phyloP scores from a whole-genome alignment of 768 basidiomycete genomes.

The Pholiota molesta region DNA sequence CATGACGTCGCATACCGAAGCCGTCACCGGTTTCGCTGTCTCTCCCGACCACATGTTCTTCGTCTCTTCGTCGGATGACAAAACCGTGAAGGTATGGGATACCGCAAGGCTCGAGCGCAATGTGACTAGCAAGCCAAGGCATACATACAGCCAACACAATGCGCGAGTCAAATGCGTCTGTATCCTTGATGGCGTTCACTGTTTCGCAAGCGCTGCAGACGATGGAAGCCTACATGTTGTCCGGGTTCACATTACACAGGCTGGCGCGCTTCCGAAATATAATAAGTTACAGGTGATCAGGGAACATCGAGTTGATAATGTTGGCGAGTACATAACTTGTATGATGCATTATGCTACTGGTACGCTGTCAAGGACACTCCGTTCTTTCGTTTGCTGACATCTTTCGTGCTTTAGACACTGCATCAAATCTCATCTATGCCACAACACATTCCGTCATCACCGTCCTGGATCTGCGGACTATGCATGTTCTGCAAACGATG shows the following conservation, averaged over 20 bases:
- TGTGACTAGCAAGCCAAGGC: constrained; percentile 44
- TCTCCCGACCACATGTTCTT: constrained; percentile 97
- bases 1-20: constrained; percentile 79
- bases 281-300: constrained; percentile 78
- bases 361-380: constrained; percentile 30
- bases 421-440: constrained; percentile 84
- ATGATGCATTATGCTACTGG: constrained; percentile 84
- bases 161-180: constrained; percentile 72
- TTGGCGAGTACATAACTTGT: constrained; percentile 81
- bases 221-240: constrained; percentile 86
- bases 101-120: constrained; percentile 89
- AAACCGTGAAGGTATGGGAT: constrained; percentile 92
- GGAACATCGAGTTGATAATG: constrained; percentile 73
- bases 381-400: not conserved
- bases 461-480: constrained; percentile 83
- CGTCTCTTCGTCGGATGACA: constrained; percentile 91
- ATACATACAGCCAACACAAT: constrained; percentile 64
- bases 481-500: constrained; percentile 76
- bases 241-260: constrained; percentile 73
- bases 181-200: constrained; percentile 84
- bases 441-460: constrained; percentile 81
- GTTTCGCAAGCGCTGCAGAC: constrained; percentile 86
- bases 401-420: constrained; percentile 44
- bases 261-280: constrained; percentile 80
- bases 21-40: constrained; percentile 79